A percentile compares a stretch with the other conserved stretches of the same genome.
These are phyloP conservation scores for Verticillium klebahnii DNA, from an alignment of 2,329 filamentous ascomycete species.

Conservation along the genomic window DNA sequence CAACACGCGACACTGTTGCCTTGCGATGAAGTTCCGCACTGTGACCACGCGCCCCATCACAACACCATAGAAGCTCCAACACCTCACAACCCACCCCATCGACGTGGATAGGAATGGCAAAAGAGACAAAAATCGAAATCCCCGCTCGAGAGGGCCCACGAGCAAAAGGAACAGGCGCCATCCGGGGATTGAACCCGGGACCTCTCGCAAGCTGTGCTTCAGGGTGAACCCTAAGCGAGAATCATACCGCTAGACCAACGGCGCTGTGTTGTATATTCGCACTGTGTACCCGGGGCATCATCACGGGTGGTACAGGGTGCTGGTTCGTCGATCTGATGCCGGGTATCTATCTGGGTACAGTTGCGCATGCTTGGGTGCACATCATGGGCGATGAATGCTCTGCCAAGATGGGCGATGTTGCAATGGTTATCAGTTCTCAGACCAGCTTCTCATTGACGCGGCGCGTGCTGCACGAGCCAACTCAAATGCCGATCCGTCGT, in stretches of 20 bases:
- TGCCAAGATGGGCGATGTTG: background rate
- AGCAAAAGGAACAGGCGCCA: constrained; percentile 6
- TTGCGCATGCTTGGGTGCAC: background rate
- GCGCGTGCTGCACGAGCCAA: background rate
- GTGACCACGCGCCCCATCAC: background rate
- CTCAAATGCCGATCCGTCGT: background rate
- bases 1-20: no score
- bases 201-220: constrained; percentile 15
- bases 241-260: constrained; percentile 64
- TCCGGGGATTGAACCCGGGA: constrained; percentile 18
- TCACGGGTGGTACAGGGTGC: background rate
- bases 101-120: background rate
- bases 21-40: background rate
- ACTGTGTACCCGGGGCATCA: background rate
- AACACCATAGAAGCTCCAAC: background rate
- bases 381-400: background rate
- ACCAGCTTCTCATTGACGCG: background rate
- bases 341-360: no score
- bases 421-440: background rate
- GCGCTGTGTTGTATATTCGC: background rate
- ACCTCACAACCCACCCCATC: background rate
- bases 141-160: background rate
- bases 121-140: background rate
- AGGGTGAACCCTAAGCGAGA: constrained; percentile 59
- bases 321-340: no score